phyloP scores from a whole-genome alignment of 768 basidiomycete species.

The Pilatotrama ljubarskyi region DNA sequence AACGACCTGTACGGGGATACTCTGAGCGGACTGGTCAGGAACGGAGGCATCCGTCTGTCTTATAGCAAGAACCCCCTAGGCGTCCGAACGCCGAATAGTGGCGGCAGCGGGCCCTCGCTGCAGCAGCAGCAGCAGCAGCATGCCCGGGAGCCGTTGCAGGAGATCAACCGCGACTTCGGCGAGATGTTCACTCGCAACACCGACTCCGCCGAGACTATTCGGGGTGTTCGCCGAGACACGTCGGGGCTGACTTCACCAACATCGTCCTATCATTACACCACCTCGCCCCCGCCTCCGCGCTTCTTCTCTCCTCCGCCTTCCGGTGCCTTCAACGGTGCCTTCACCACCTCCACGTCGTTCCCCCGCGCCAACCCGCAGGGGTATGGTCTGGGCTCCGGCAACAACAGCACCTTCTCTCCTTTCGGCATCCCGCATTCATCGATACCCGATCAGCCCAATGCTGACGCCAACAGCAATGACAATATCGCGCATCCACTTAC shows the following conservation, averaged over 20 bases:
- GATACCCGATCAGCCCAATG: constrained; percentile 34
- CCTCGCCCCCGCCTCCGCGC: constrained; percentile 38
- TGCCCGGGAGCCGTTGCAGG: constrained; percentile 9
- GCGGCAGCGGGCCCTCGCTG: constrained; percentile 16
- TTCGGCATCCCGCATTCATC: constrained; percentile 37
- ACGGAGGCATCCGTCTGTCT: constrained; percentile 92
- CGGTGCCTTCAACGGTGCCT: constrained; percentile 21
- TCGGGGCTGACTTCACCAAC: constrained; percentile 35
- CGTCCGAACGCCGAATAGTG: constrained; percentile 74
- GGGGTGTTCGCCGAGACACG: constrained; percentile 28
- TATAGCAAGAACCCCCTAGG: constrained; percentile 99
- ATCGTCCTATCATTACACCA: constrained; percentile 35
- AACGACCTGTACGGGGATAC: constrained; percentile 88
- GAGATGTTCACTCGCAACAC: constrained; percentile 20
- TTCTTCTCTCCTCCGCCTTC: constrained; percentile 37
- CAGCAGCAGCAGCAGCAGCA: constrained; percentile 28
- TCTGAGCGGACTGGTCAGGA: constrained; percentile 90
- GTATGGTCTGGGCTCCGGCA: constrained; percentile 27
- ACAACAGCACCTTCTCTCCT: constrained; percentile 35
- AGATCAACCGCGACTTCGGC: constrained; percentile 4
- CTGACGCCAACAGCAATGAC: constrained; percentile 29
- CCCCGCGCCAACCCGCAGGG: constrained; percentile 29
- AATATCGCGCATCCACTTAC: constrained; percentile 27
- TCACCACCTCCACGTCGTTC: constrained; percentile 25
- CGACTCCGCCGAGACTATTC: constrained; percentile 27